A percentile compares a stretch with the other conserved stretches of the same genome.
Conservation (phyloP, 2,329 filamentous ascomycete genomes). For the Fusarium gaditjirri region DNA sequence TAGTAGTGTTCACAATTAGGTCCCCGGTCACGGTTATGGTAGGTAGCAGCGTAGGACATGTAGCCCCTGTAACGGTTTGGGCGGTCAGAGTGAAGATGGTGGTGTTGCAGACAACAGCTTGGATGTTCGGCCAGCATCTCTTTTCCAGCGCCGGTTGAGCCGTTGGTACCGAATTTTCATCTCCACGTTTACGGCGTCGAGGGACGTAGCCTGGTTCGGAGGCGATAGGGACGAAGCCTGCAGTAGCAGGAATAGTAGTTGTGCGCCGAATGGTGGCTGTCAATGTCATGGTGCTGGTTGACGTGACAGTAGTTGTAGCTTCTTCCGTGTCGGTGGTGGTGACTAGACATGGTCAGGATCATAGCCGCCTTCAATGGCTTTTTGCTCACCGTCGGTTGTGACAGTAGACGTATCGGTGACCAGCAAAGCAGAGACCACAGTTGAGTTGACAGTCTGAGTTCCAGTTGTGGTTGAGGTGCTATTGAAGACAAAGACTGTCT, state of each 20-base stretch:
- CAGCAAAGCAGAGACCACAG: neutral
- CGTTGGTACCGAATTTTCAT: no score
- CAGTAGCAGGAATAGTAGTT: neutral
- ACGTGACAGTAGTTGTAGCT: neutral
- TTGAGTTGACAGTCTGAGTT: neutral
- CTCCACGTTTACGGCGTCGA: neutral
- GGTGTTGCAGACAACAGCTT: neutral
- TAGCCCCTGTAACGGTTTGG: neutral
- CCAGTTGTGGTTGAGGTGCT: neutral
- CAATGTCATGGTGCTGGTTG: neutral
- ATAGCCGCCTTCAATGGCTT: accelerated
- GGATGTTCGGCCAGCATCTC: neutral
- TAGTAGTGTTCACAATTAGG: neutral
- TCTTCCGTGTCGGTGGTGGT: neutral
- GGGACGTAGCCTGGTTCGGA: neutral
- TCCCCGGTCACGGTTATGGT: neutral
- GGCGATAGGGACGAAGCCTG: neutral
- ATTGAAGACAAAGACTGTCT: neutral
- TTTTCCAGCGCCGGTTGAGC: neutral
- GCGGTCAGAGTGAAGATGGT: neutral
- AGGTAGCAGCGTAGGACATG: neutral
- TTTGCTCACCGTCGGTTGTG: neutral
- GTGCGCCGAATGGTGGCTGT: neutral
- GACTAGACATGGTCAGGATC: neutral
- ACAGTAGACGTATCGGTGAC: neutral